Evolutionary conservation across 441 rosid genomes (phyloP), one percentile per base, ranked within the genome.

Genomic region (Populus hybrid): DNA sequence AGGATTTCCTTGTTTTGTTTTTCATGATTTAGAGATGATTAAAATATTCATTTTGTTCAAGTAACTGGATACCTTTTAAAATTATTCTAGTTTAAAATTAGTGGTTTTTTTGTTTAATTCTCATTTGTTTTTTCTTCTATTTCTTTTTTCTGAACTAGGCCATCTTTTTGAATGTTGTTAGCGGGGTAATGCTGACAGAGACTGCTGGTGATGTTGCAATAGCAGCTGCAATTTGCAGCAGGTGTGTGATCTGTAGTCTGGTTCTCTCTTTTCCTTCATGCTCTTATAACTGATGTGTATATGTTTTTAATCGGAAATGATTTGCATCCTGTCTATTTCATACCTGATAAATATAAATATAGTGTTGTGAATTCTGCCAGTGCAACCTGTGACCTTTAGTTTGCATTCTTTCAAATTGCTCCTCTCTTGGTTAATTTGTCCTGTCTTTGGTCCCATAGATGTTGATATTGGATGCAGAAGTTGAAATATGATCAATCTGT

Each of bases 171-270:
- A 95, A 95, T 73, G 97, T 91, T 18, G 92, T 93, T 50, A 89
- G 95, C 12, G 98, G 99, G 72, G 78, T 92, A 81, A 79, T 87
- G 21, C 83, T 95, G 68, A 83, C 87, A 38, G 99, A 95, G 89
- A 93, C 99, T 64, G 91, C 97, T 36, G 99, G 95, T 3, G 99
- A 93, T 82, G 92, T 95, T 82, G 97, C 98, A 75, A 83, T 95
- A 84, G 99, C 98, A 77, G 97, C 95, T 84, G 94, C 99, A 63
- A 91, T 95, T 40, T 95, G 98, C 83, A 95, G 98, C 84, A 95
- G 99, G 99, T 81, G 79, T 65, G 83, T 73, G 8, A 20, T 75
- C 30, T 46, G 20, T 2, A 3, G 11, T 40, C 2, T 18, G 0
- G 26, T 9, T 46, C 50, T 59, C 9, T 72, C 34, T 26, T 9